Percentiles rank a stretch among this genome's conserved stretches.
phyloP scores from a whole-genome alignment of 371 early-diverging fungal genomes.

The Mortierella sp. region DNA sequence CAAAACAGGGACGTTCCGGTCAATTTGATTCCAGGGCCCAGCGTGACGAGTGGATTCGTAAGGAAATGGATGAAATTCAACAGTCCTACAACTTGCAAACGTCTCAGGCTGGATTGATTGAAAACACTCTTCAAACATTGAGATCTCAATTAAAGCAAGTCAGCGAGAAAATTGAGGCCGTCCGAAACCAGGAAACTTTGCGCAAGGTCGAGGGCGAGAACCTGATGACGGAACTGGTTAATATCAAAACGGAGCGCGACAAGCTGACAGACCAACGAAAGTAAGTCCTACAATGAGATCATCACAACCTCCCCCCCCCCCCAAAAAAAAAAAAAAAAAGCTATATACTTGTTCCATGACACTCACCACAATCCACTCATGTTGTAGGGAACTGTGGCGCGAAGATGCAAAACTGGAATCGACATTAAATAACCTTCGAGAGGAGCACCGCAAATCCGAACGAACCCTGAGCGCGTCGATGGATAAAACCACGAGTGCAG shows the following conservation, averaged over 20 bases:
- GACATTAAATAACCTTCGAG: constrained; percentile 70
- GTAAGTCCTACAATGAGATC: constrained; percentile 35
- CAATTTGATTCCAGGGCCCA: constrained; percentile 77
- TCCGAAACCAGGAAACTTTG: constrained; percentile 57
- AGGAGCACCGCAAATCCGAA: constrained; percentile 83
- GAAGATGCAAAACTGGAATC: constrained; percentile 86
- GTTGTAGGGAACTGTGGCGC: constrained; percentile 80
- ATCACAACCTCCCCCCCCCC: too few relatives aligned
- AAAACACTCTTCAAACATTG: constrained; percentile 10
- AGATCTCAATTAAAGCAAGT: constrained; percentile 36
- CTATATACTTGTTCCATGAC: too few relatives aligned
- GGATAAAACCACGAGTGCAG: constrained; percentile 82
- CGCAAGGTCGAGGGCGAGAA: constrained; percentile 55
- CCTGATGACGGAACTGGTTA: constrained; percentile 47
- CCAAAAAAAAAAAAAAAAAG: too few relatives aligned
- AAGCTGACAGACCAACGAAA: constrained; percentile 80
- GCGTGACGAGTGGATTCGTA: constrained; percentile 80
- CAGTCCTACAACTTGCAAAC: constrained; percentile 59
- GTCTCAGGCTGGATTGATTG: constrained; percentile 54
- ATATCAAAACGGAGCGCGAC: constrained; percentile 63
- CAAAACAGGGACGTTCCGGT: constrained; percentile 85
- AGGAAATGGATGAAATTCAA: constrained; percentile 74
- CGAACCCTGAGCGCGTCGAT: constrained; percentile 76
- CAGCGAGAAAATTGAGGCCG: constrained; percentile 54
- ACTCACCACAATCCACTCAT: neutral